Evolutionary conservation across 164 flowering plant genomes (phyloP).

Genomic region (Aristolochia fimbriata): DNA sequence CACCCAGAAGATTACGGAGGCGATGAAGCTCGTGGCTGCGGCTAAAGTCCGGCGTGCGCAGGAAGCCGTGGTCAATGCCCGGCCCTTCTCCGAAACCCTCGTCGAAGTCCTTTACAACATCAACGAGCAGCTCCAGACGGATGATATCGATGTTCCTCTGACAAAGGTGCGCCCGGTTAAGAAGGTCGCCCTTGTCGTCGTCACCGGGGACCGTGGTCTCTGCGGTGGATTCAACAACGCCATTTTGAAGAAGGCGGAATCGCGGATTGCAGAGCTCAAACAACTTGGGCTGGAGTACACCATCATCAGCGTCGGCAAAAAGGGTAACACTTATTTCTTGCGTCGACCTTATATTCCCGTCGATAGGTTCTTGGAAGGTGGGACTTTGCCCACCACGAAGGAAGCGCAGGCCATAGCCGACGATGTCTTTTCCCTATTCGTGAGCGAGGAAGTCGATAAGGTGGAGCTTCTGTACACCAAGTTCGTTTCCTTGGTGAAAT

Average conservation of each 20-base stretch:
- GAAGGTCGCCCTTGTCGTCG: slow-evolving; percentile 68
- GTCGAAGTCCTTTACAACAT: slow-evolving; percentile 52
- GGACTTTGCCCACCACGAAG: slow-evolving; percentile 59
- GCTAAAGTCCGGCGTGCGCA: slow-evolving; percentile 85
- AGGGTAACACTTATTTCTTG: slow-evolving; percentile 62
- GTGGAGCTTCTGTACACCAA: slow-evolving; percentile 81
- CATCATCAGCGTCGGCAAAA: slow-evolving; percentile 71
- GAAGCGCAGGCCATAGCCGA: slow-evolving; percentile 88
- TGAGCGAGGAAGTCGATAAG: slow-evolving; percentile 85
- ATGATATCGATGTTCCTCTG: slow-evolving; percentile 61
- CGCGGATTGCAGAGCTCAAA: slow-evolving; percentile 49
- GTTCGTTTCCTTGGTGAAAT: slow-evolving; percentile 66
- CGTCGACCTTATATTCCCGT: slow-evolving; percentile 37
- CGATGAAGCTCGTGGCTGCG: slow-evolving; percentile 90
- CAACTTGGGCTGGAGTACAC: slow-evolving; percentile 42
- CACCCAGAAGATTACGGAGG: slow-evolving; percentile 85
- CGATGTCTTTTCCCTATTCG: slow-evolving; percentile 66
- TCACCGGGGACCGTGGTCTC: slow-evolving; percentile 85
- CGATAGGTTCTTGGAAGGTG: slow-evolving; percentile 48
- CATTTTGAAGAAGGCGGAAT: slow-evolving; percentile 53
- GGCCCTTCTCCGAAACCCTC: slow-evolving; percentile 72
- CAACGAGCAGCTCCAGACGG: slow-evolving; percentile 49
- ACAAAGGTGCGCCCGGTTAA: slow-evolving; percentile 57
- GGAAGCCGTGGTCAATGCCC: slow-evolving; percentile 74
- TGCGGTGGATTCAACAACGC: slow-evolving; percentile 72